A percentile compares a stretch with the other conserved stretches of the same genome.
Conservation (phyloP, 805 yeast species). For the Cyberlindnera sargentensis region DNA sequence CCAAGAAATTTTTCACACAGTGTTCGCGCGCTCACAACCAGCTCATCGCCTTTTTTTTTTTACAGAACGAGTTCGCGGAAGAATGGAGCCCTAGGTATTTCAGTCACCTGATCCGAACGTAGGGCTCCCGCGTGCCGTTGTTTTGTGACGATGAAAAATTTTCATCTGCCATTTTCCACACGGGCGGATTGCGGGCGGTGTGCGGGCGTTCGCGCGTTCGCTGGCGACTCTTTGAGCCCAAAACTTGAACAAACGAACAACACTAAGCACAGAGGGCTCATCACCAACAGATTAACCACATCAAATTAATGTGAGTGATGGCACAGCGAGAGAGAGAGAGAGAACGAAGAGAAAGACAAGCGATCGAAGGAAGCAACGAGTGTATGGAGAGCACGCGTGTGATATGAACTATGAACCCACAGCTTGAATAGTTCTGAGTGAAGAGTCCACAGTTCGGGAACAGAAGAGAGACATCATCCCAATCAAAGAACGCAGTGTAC, state of each 20-base stretch:
- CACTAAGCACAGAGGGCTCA: background rate
- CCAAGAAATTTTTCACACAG: constrained; percentile 7
- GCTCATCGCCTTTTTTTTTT: constrained; percentile 3
- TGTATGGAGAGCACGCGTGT: too few species aligned
- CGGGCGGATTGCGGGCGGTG: constrained; percentile 1
- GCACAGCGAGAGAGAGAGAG: too few species aligned
- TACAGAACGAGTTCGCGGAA: constrained; percentile 9
- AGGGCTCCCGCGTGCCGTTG: constrained; percentile 5
- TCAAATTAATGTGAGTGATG: constrained; percentile 21
- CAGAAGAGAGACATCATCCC: too few species aligned
- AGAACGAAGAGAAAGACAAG: too few species aligned
- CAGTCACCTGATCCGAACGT: constrained; percentile 2
- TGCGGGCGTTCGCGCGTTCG: background rate
- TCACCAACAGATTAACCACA: constrained; percentile 12
- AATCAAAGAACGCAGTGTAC: too few species aligned
- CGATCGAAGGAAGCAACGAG: too few species aligned
- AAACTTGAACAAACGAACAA: constrained; percentile 1
- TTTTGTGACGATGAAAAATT: constrained; percentile 18
- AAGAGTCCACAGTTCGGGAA: too few species aligned
- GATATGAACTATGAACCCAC: too few species aligned
- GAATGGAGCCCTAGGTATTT: constrained; percentile 2
- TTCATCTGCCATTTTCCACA: constrained; percentile 5
- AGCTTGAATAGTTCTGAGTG: too few species aligned
- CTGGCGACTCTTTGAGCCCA: constrained; percentile 1
- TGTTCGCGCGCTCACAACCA: constrained; percentile 9